A percentile compares a stretch with the other conserved stretches of the same genome.
phyloP scores from a whole-genome alignment of 805 yeast species.

The Dipodascus albidus region DNA sequence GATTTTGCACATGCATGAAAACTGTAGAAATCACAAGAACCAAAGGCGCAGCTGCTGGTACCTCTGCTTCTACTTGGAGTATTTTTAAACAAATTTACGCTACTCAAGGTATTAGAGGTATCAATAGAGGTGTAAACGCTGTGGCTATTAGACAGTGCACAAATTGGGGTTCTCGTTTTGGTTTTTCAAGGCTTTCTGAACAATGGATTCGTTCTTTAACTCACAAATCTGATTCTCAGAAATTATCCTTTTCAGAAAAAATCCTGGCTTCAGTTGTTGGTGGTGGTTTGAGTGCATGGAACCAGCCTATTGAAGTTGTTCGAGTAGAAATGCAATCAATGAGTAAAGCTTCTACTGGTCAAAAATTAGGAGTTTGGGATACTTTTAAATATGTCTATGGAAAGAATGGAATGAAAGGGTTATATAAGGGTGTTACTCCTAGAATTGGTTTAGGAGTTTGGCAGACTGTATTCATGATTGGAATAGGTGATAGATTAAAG shows the following conservation, averaged over 20 bases:
- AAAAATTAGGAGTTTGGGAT: slow-evolving; percentile 66
- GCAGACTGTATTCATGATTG: slow-evolving; percentile 99
- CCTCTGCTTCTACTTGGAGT: slow-evolving; percentile 60
- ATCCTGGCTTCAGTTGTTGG: slow-evolving; percentile 79
- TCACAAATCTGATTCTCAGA: slow-evolving; percentile 50
- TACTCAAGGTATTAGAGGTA: slow-evolving; percentile 86
- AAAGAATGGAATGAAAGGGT: slow-evolving; percentile 77
- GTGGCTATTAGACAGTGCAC: slow-evolving; percentile 99
- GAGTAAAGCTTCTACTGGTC: slow-evolving; percentile 90
- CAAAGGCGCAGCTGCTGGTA: slow-evolving; percentile 54
- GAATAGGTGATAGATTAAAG: slow-evolving; percentile 88
- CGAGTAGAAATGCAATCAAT: slow-evolving; percentile 97
- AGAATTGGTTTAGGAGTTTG: slow-evolving; percentile 93
- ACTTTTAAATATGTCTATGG: slow-evolving; percentile 76
- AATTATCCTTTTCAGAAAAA: slow-evolving; percentile 61
- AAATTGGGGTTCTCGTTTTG: slow-evolving; percentile 98
- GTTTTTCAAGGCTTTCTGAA: slow-evolving; percentile 85
- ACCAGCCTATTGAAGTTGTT: slow-evolving; percentile 96
- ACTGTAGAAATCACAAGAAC: slow-evolving; percentile 93
- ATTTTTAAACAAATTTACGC: slow-evolving; percentile 77
- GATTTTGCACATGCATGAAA: slow-evolving; percentile 98
- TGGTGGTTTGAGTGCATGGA: slow-evolving; percentile 98
- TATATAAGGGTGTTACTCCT: slow-evolving; percentile 94
- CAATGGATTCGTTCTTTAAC: slow-evolving; percentile 57
- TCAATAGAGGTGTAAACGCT: slow-evolving; percentile 96